Evolutionary conservation across 1,284 basidiomycete genomes (phyloP).

Genomic region (Lignosus rhinocerotis): DNA sequence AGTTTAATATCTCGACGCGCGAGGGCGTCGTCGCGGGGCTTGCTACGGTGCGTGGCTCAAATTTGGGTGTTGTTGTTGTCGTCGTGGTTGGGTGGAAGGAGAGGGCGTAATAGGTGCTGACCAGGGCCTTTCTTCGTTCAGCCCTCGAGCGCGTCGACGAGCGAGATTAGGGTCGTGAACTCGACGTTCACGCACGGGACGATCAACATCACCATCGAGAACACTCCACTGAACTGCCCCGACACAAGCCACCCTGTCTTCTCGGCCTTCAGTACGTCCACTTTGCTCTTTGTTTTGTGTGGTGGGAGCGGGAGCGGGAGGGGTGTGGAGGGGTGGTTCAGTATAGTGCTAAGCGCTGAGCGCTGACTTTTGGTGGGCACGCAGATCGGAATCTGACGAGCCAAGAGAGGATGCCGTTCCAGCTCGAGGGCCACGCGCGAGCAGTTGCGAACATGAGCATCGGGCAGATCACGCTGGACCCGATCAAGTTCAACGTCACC

Average conservation of each 20-base stretch:
- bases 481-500: slow-evolving; percentile 77
- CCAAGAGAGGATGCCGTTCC: slow-evolving; percentile 48
- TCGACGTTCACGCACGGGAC: slow-evolving; percentile 62
- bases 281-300: not conserved
- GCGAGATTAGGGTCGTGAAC: slow-evolving; percentile 51
- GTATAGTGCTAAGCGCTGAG: no score
- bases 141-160: slow-evolving; percentile 60
- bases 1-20: slow-evolving; percentile 61
- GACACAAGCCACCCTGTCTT: slow-evolving; percentile 53
- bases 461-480: slow-evolving; percentile 69
- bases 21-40: slow-evolving; percentile 52
- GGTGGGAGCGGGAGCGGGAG: no score
- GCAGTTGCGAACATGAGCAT: slow-evolving; percentile 70
- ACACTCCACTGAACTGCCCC: slow-evolving; percentile 55
- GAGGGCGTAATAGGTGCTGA: not conserved
- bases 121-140: not conserved
- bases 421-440: slow-evolving; percentile 62
- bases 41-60: slow-evolving; percentile 39
- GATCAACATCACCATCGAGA: slow-evolving; percentile 65
- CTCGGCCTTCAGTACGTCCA: slow-evolving; percentile 54
- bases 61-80: slow-evolving; percentile 7
- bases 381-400: slow-evolving; percentile 55
- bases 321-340: no score
- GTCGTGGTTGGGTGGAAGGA: not conserved
- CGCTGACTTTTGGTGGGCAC: not conserved